Evolutionary conservation across 257 asterid species (phyloP).

Genomic region (Penstemon davidsonii): DNA sequence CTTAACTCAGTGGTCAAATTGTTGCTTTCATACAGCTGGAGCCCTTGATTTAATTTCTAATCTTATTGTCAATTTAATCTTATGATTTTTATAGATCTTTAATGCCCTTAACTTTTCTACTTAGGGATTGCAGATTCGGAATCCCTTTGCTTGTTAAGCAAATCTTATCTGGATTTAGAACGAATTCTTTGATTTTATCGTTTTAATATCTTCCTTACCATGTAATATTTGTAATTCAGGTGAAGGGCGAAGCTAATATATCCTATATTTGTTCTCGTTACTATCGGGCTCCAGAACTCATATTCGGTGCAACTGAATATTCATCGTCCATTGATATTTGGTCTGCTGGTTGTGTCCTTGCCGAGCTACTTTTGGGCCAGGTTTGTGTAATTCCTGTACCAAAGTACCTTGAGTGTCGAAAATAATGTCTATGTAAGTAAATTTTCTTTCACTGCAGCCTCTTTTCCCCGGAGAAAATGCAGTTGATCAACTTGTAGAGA

Average conservation of each 20-base stretch:
- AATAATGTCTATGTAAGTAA: slow-evolving; percentile 8
- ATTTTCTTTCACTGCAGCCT: slow-evolving; percentile 51
- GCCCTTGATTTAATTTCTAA: neutral
- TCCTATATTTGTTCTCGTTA: slow-evolving; percentile 93
- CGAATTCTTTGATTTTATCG: neutral
- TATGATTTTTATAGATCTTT: no score
- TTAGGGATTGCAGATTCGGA: neutral
- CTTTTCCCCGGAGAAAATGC: slow-evolving; percentile 96
- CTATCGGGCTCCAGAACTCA: slow-evolving; percentile 92
- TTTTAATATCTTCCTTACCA: slow-evolving; percentile 24
- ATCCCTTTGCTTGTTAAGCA: slow-evolving; percentile 8
- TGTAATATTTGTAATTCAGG: slow-evolving; percentile 43
- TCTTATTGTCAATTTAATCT: neutral
- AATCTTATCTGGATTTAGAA: neutral
- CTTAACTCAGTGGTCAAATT: neutral
- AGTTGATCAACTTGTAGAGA: slow-evolving; percentile 93
- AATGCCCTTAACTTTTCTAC: neutral
- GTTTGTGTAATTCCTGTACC: slow-evolving; percentile 37
- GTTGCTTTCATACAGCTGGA: neutral
- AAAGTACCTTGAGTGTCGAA: slow-evolving; percentile 11
- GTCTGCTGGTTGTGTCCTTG: slow-evolving; percentile 95
- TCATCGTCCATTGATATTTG: slow-evolving; percentile 79
- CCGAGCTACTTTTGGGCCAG: slow-evolving; percentile 93
- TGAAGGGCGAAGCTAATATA: slow-evolving; percentile 83
- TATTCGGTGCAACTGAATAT: slow-evolving; percentile 90